Evolutionary conservation across 306 rosid genomes (phyloP).

Genomic region (Prunus mira): DNA sequence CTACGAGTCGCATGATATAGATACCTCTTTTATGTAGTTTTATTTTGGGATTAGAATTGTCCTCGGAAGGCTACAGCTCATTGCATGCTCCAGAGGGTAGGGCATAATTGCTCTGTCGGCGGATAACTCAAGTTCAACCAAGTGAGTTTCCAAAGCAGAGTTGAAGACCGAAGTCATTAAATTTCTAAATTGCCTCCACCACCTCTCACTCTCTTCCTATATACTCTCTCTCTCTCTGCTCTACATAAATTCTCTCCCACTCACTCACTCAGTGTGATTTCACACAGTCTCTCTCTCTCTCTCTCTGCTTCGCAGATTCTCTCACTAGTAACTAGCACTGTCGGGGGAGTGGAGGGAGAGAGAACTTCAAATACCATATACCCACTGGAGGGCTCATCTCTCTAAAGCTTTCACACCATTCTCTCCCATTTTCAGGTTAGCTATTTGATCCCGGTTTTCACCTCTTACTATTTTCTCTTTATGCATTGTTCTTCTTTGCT

Average conservation of each 20-base stretch:
- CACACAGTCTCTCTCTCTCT: neutral
- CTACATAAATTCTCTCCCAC: constrained; percentile 1
- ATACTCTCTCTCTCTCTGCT: neutral
- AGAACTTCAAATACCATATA: constrained; percentile 10
- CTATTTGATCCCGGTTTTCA: neutral
- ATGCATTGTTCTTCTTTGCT: neutral
- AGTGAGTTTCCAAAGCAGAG: neutral
- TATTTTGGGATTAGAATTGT: no score
- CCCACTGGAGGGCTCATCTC: constrained; percentile 3
- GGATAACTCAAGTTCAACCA: neutral
- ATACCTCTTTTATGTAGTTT: neutral
- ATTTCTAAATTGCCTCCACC: neutral
- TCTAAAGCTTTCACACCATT: neutral
- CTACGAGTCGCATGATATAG: no score
- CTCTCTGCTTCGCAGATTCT: constrained; percentile 1
- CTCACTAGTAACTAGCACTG: neutral
- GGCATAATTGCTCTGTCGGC: neutral
- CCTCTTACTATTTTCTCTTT: neutral
- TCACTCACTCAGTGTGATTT: neutral
- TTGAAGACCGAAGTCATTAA: neutral
- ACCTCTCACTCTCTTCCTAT: neutral
- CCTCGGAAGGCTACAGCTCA: neutral
- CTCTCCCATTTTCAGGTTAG: constrained; percentile 9
- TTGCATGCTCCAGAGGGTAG: neutral
- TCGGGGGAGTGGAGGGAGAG: constrained; percentile 15